A percentile compares a stretch with the other conserved stretches of the same genome.
Conservation (phyloP, 768 basidiomycete species). For the Clathrus columnatus region DNA sequence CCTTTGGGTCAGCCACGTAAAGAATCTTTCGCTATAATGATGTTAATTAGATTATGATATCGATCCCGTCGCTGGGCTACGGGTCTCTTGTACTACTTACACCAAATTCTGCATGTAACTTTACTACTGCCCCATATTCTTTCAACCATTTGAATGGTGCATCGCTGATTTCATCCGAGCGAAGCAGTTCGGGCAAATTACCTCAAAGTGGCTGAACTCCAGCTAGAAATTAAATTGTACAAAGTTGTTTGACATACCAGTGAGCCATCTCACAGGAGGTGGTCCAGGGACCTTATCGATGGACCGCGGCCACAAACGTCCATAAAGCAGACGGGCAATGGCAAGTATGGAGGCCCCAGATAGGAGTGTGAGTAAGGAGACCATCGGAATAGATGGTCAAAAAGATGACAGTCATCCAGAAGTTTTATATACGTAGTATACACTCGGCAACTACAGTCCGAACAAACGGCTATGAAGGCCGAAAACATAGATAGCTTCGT, state of each 20-base stretch:
- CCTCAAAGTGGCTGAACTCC: background rate
- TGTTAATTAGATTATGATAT: background rate
- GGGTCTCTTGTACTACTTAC: no score
- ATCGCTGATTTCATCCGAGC: conserved; percentile 10
- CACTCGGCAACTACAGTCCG: no score
- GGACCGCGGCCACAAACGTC: background rate
- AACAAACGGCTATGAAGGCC: no score
- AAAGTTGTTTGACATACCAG: background rate
- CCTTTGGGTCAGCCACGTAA: conserved; percentile 45
- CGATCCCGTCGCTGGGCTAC: no score
- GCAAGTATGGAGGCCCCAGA: background rate
- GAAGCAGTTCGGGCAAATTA: background rate
- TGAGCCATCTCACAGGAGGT: background rate
- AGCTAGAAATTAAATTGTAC: background rate
- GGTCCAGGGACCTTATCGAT: background rate
- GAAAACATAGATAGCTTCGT: no score
- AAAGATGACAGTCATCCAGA: no score
- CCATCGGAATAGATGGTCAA: background rate
- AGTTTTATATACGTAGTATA: no score
- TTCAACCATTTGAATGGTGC: conserved; percentile 46
- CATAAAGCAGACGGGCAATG: background rate
- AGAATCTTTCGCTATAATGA: conserved; percentile 40
- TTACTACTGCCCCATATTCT: conserved; percentile 41
- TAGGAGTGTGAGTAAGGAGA: background rate
- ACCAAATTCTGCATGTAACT: conserved; percentile 42